Conservation (phyloP, 495 filamentous ascomycete species). For the Penicillium soppii region DNA sequence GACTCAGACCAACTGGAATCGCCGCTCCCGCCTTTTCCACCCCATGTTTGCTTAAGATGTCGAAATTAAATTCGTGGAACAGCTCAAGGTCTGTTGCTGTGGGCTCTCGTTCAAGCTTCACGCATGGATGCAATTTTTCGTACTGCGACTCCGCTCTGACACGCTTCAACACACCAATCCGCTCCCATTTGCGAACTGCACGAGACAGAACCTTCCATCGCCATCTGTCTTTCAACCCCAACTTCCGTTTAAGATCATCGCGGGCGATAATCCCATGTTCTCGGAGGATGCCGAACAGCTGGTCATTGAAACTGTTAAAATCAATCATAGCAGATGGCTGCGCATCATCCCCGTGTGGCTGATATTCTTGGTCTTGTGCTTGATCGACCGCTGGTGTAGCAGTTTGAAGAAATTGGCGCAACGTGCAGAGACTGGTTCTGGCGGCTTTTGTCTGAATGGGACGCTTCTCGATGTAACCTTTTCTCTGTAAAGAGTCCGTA, state of each 20-base stretch:
- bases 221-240: conserved; percentile 59
- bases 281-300: conserved; percentile 48
- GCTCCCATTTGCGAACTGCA: conserved; percentile 65
- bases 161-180: conserved; percentile 65
- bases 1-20: background rate
- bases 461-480: conserved; percentile 85
- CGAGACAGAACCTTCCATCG: conserved; percentile 69
- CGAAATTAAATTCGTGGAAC: conserved; percentile 45
- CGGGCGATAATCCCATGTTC: conserved; percentile 48
- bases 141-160: conserved; percentile 60
- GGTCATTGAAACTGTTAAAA: conserved; percentile 40
- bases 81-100: conserved; percentile 60
- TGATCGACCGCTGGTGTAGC: background rate
- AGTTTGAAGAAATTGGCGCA: conserved; percentile 55
- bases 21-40: conserved; percentile 38
- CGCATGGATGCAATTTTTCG: conserved; percentile 51
- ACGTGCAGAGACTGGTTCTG: conserved; percentile 67
- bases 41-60: conserved; percentile 30
- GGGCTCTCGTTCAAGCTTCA: conserved; percentile 75
- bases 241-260: conserved; percentile 60
- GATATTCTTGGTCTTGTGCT: conserved; percentile 8
- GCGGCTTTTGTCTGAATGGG: conserved; percentile 60
- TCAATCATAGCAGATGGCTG: conserved; percentile 33
- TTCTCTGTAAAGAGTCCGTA: conserved; percentile 69
- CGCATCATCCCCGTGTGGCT: background rate